Evolutionary conservation across 352 stramenopile genomes (phyloP), one percentile per base, ranked within the genome.

Genomic region (Thalassiosira hispida): DNA sequence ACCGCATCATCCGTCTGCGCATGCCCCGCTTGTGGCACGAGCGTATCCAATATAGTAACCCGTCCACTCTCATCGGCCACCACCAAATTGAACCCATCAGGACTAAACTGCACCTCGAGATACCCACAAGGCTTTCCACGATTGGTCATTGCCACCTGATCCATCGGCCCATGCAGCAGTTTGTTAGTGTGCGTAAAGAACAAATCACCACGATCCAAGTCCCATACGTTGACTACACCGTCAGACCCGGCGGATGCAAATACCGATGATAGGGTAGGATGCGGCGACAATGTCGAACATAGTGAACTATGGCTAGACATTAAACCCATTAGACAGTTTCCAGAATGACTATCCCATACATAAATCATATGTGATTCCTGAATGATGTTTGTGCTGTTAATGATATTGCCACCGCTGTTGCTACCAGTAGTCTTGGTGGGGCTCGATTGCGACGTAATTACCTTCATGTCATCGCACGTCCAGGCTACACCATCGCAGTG

Each of bases 361-460:
- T 80, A 90, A 38, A 93, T 66, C 57, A 85, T 85, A 27, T 92
- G 85, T 25, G 83, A 90, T 9, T 74, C 82, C 38, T 78, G 81
- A 33, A 86, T 53, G 35, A 91, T 90, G 25, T 87, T 70, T 53
- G 20, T 84, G 1, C 67, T 72, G 61, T 20, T 85, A 63, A 73
- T n/a, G n/a, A n/a, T n/a, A n/a, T n/a, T n/a, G n/a, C n/a, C n/a
- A n/a, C n/a, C n/a, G n/a, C n/a, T n/a, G n/a, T 47, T 47, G 38
- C 8, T 16, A 47, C 44, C 44, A 25, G 3, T 57, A 5, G 16
- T 64, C 63, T 92, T 93, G 7, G 85, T 42, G n/a, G 81, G 81
- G 44, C 85, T 71, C 57, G 76, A 93, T 68, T 96, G 92, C 11
- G 90, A 91, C n/a, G 91, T 95, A 4, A 96, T 70, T 42, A 96